Conservation (phyloP, 1,284 basidiomycete genomes). For the Rhodotorula sp. region DNA sequence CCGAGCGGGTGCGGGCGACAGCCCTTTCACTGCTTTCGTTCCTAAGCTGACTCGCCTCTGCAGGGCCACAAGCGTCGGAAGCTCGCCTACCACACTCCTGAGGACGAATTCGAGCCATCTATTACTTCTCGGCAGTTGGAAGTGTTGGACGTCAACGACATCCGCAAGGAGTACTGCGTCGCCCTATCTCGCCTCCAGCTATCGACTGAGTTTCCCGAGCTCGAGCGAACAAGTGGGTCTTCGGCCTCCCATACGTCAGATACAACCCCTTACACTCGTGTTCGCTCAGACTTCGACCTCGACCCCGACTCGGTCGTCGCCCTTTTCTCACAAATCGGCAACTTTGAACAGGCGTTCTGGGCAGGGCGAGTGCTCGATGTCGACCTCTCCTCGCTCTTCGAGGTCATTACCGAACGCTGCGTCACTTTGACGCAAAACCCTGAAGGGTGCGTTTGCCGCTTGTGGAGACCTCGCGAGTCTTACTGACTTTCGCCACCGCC, state of each 20-base stretch:
- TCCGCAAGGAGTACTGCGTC: conserved; percentile 79
- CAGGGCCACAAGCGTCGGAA: conserved; percentile 63
- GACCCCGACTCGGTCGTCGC: conserved; percentile 72
- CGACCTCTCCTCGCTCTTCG: conserved; percentile 84
- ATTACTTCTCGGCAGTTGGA: conserved; percentile 56
- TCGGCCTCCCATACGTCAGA: background rate
- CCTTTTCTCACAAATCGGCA: conserved; percentile 72
- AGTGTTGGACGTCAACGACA: conserved; percentile 74
- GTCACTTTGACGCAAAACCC: conserved; percentile 57
- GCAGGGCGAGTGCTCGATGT: conserved; percentile 72
- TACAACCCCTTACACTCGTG: background rate
- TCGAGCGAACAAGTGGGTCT: conserved; percentile 57
- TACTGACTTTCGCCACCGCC: conserved; percentile 49
- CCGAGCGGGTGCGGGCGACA: conserved; percentile 11
- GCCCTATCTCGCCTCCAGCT: conserved; percentile 77
- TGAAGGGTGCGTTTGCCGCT: conserved; percentile 14
- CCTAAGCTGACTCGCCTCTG: background rate
- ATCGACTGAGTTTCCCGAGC: conserved; percentile 58
- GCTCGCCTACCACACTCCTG: conserved; percentile 73
- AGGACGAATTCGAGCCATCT: conserved; percentile 60
- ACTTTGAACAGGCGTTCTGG: conserved; percentile 75
- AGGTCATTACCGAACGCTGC: conserved; percentile 73
- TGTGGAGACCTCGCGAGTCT: conserved; percentile 48
- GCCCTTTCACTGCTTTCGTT: too few species aligned
- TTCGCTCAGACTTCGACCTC: conserved; percentile 59